These are phyloP conservation scores for Leccinum fuscescens DNA, from an alignment of 1,284 basidiomycete species.

Conservation along the genomic window DNA sequence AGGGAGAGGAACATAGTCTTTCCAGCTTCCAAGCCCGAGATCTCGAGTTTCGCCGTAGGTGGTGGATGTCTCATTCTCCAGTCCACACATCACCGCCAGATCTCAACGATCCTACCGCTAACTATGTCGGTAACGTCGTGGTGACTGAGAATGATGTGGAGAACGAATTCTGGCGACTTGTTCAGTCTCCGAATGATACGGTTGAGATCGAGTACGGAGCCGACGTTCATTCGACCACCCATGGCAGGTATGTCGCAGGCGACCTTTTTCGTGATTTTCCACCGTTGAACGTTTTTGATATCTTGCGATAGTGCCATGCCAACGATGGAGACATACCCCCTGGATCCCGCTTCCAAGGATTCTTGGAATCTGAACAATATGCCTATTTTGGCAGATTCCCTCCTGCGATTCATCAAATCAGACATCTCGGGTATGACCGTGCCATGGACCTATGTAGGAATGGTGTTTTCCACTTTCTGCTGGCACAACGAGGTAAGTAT, in stretches of 20 bases:
- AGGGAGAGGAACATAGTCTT: slow-evolving; percentile 94
- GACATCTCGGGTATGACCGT: slow-evolving; percentile 99
- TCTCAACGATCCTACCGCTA: slow-evolving; percentile 51
- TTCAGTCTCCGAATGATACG: slow-evolving; percentile 85
- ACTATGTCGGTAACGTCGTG: slow-evolving; percentile 59
- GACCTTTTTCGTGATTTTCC: slow-evolving; percentile 21
- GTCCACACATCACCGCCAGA: slow-evolving; percentile 26
- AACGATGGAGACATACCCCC: slow-evolving; percentile 88
- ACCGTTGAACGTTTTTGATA: slow-evolving; percentile 29
- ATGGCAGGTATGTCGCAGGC: slow-evolving; percentile 75
- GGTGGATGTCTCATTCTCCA: slow-evolving; percentile 83
- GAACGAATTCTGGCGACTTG: slow-evolving; percentile 95
- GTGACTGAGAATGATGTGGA: slow-evolving; percentile 92
- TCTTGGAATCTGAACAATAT: slow-evolving; percentile 99
- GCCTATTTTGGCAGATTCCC: slow-evolving; percentile 84
- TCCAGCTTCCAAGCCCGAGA: slow-evolving; percentile 92
- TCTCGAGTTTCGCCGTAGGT: slow-evolving; percentile 81
- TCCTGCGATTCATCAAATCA: slow-evolving; percentile 92
- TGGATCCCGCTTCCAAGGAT: slow-evolving; percentile 84
- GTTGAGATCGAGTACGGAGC: slow-evolving; percentile 99
- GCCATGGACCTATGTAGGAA: slow-evolving; percentile 99
- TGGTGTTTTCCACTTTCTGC: slow-evolving; percentile 99
- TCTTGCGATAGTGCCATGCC: slow-evolving; percentile 78
- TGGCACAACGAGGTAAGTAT: slow-evolving; percentile 94
- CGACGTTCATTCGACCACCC: slow-evolving; percentile 96